Base-by-base conservation (phyloP, 2,329 filamentous ascomycete genomes). In the Colletotrichum limetticola region DNA sequence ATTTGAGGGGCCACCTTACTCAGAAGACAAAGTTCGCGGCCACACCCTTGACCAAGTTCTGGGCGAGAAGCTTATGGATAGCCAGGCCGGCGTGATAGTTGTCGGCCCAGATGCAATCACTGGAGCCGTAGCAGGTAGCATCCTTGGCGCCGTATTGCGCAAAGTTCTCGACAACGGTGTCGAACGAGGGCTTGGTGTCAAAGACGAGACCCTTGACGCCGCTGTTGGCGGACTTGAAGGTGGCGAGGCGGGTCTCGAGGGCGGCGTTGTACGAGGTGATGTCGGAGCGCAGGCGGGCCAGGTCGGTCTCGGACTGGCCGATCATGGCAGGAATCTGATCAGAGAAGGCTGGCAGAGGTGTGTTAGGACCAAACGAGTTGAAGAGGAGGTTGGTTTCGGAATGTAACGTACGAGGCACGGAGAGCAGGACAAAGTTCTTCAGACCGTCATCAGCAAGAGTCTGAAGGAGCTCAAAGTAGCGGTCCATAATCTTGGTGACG, bases 401-500 rank as follows among this genome's bases (percentile, higher is more conserved):
- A 1, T 28, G 5, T 24, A 76, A 77, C 80, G 66, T 72, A 82
- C 79, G 79, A 32, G 87, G 87, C 2, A 87, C 85, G 66, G 82
- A 85, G 66, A 89, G 71, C 63, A 89, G 80, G 6, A 85, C 78
- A 75, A 89, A 88, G 42, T 85, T 86, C 64, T 85, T 80, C 19
- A 82, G 85, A 0, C 87, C 87, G 11, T 81, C 80, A 12, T 82
- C 75, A 67, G 86, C 87, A 32, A 89, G 75, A 9, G 83, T 78
- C 70, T 86, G 78, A 30, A 85, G 76, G 37, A 85, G 79, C 5
- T 77, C 74, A 56, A 85, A 85, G 68, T 88, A 88, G 28, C 81
- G 79, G 26, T 83, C 81, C 77, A 87, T 83, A 19, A 88, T 81
- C 37, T 78, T 77, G 14, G 78, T 77, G 0, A 83, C 74, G 0